Evolutionary conservation across 2,329 filamentous ascomycete species (phyloP).

Genomic region (Neofusicoccum kwambonambiense): DNA sequence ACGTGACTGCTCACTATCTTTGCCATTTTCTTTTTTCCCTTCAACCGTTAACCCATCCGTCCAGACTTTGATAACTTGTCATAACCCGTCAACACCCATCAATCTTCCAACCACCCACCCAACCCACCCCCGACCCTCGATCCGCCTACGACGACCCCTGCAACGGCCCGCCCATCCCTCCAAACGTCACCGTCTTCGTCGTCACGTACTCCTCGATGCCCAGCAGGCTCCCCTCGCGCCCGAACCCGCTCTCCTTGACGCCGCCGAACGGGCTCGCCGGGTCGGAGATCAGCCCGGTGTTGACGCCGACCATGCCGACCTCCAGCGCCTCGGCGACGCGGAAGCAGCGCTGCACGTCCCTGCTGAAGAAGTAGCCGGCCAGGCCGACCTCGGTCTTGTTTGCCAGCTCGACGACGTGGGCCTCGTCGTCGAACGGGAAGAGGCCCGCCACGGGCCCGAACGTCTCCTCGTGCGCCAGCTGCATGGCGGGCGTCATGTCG

Average conservation of each 20-base stretch:
- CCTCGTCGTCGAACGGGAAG: slow-evolving; percentile 85
- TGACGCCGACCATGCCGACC: slow-evolving; percentile 78
- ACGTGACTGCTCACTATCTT: too few species aligned
- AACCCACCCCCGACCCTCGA: too few species aligned
- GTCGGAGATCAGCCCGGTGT: slow-evolving; percentile 52
- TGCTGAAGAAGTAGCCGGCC: slow-evolving; percentile 89
- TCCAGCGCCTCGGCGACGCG: slow-evolving; percentile 66
- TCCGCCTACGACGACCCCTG: slow-evolving; percentile 39
- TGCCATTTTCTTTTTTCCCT: too few species aligned
- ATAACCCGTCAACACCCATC: too few species aligned
- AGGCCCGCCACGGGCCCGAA: slow-evolving; percentile 92
- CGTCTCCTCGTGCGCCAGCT: slow-evolving; percentile 82
- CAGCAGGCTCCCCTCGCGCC: slow-evolving; percentile 46
- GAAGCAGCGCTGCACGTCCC: slow-evolving; percentile 58
- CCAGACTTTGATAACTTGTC: too few species aligned
- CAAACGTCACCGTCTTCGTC: slow-evolving; percentile 53
- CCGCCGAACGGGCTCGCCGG: slow-evolving; percentile 49
- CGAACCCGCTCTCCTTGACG: slow-evolving; percentile 51
- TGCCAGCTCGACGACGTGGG: slow-evolving; percentile 80
- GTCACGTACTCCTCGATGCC: slow-evolving; percentile 51
- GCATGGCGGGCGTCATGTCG: slow-evolving; percentile 83
- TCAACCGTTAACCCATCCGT: too few species aligned
- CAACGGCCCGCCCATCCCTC: slow-evolving; percentile 60
- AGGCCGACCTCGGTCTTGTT: slow-evolving; percentile 83
- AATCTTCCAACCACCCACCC: too few species aligned